Evolutionary conservation across 83 land plant species (phyloP), one percentile per base, ranked within the genome.

Genomic region (Picea engelmannii): DNA sequence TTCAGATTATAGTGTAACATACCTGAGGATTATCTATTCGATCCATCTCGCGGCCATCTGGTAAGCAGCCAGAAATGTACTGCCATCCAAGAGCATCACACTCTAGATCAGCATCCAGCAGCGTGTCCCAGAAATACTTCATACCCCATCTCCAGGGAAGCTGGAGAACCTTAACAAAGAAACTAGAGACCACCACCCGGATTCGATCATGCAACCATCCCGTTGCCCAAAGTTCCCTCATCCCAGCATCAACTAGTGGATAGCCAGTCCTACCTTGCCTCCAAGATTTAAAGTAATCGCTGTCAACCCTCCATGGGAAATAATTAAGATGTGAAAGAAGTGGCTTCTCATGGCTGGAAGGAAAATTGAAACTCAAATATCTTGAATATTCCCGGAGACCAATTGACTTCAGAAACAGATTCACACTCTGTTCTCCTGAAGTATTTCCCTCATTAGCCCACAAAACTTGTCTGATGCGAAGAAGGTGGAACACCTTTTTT

Each of bases 111-210:
- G 96, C 94, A 85, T 93, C 96, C 76, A 93, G 70, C 2, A 93
- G 78, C 1, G 96, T 93, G 67, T 93, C 96, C 96, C 96, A 93
- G 70, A 93, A 93, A 83, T 93, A 93, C 84, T 93, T 93, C 96
- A 93, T 93, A 35, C 96, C 96, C 96, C 96, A 93, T 80, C 89
- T 88, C 96, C 96, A 93, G 8, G 96, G 96, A 82, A 93, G 94
- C 84, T 90, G 96, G 78, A 93, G 79, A 63, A 93, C 91, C 75
- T 93, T 93, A 66, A 93, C 96, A 88, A 92, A 91, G 84, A 93
- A 93, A 71, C 96, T 93, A 49, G 96, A 91, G 35, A 93, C 94
- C 44, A 93, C 92, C 12, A 93, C 94, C n/a, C 96, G 84, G 61
- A 92, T 91, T 62, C 94, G 63, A 77, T 91, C 90, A 88, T 93